phyloP scores from a whole-genome alignment of 2,329 filamentous ascomycete genomes.

The Calonectria montana region DNA sequence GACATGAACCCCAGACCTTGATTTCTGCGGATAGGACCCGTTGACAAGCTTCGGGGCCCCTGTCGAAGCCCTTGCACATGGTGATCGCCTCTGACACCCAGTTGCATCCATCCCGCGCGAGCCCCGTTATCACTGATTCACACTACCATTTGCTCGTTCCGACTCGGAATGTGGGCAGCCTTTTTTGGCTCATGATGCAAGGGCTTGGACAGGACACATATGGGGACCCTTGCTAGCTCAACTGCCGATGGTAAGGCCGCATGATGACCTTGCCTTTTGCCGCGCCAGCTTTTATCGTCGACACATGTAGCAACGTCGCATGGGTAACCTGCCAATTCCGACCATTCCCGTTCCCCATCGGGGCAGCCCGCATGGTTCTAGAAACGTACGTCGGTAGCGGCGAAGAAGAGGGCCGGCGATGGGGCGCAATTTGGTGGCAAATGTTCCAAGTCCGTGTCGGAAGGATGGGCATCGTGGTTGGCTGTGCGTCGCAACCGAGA shows the following conservation, averaged over 20 bases:
- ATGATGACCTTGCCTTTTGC: neutral
- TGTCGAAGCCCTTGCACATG: neutral
- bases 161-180: neutral
- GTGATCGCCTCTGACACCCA: neutral
- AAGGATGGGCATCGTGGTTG: neutral
- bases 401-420: neutral
- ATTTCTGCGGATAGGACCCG: neutral
- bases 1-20: slow-evolving; percentile 2
- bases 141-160: neutral
- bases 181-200: neutral
- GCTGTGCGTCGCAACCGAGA: neutral
- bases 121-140: neutral
- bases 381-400: slow-evolving; percentile 7
- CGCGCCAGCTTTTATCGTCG: neutral
- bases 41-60: neutral
- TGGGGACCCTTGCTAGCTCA: slow-evolving; percentile 2
- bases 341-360: slow-evolving; percentile 1
- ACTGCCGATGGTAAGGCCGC: slow-evolving; percentile 5
- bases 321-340: slow-evolving; percentile 5
- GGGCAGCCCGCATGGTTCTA: slow-evolving; percentile 3
- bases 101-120: neutral
- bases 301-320: neutral
- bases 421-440: neutral
- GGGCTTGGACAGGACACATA: neutral
- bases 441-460: neutral